Base-by-base conservation (phyloP, 345 rosid genomes). In the Salix caprea region DNA sequence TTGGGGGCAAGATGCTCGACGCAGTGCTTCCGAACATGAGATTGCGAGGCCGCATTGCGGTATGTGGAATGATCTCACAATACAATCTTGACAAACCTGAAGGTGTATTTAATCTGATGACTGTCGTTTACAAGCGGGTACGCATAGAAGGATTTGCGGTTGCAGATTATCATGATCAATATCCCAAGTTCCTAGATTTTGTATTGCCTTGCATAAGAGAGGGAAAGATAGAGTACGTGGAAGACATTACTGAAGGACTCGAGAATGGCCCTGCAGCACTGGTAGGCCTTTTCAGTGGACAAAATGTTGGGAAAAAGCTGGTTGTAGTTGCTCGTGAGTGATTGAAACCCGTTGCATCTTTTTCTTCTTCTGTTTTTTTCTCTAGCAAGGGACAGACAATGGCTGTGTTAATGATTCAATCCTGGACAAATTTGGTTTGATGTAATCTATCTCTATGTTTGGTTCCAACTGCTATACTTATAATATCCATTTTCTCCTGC, bases 21-120 rank as follows among this genome's bases (percentile, higher is more conserved):
- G 89, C 87, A 4, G 90, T 88, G 60, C 89, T 89, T 3, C 48
- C 70, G 11, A 86, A 85, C 83, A 86, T 88, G 87, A 85, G 85
- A 73, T 4, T 7, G 3, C 76, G 7, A 4, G 89, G 90, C 18
- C 81, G 88, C 9, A 64, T 70, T 48, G 70, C 70, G 2, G 79
- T 70, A 60, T 61, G 79, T 34, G 75, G 75, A 8, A 77, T 70
- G 79, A 77, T 77, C 58, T 77, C 75, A 2, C 79, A 77, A 44
- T 87, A 87, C 36, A 61, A 67, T 50, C 58, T 75, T 65, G 64
- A 67, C 19, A 34, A 67, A 23, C 65, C 72, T 9, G 66, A 75
- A 39, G 73, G 68, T 24, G 62, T 73, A 4, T 19, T 15, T 34
- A 78, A 78, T 67, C 23, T 78, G 7, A 78, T 73, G 76, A 6